Evolutionary conservation across 2,329 filamentous ascomycete species (phyloP), one percentile per base, ranked within the genome.

Genomic region (Verticillium zaregamsianum): DNA sequence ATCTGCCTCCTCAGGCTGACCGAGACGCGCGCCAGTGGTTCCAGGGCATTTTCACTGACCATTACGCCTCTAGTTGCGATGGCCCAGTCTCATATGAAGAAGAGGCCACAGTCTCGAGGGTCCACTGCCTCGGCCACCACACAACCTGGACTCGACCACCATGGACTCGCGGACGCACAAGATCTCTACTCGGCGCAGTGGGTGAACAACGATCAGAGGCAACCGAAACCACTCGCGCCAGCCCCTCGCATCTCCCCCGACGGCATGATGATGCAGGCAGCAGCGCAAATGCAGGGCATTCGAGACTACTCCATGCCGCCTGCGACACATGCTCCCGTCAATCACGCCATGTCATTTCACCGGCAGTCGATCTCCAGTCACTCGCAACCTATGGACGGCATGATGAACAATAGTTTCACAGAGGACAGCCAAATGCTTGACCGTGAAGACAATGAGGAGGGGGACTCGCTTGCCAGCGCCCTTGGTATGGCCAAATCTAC

Each of bases 351-450:
- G 63, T 59, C 63, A 6, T 66, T 63, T 17, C 76, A 78, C 56
- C 80, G 82, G 32, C 70, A 73, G 23, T 64, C 63, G 66, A 73
- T 77, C 65, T 69, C 74, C 33, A 76, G 83, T 20, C 84, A 86
- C 65, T 80, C 82, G 17, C 72, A 86, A n/a, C 79, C 83, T 7
- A 74, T 76, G 58, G 85, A 88, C 52, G 79, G 80, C 40, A 87
- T 82, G 67, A 75, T 76, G 52, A 82, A 80, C 66, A 75, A 76
- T 64, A 86, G 81, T 71, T 87, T 86, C 67, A 81, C 79, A 33
- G 85, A 88, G 62, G 85, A 88, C 59, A 83, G 80, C 66, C 85
- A 88, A 68, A 79, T 88, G 76, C 70, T 87, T 67, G 86, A 87
- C 61, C 81, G 82, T 57, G 85, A 88, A 55, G 83, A 84, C 32